Percentiles rank a stretch among this genome's conserved stretches.
Evolutionary conservation across 192 early-diverging fungal species (phyloP).

Genomic region (Linnemannia exigua): DNA sequence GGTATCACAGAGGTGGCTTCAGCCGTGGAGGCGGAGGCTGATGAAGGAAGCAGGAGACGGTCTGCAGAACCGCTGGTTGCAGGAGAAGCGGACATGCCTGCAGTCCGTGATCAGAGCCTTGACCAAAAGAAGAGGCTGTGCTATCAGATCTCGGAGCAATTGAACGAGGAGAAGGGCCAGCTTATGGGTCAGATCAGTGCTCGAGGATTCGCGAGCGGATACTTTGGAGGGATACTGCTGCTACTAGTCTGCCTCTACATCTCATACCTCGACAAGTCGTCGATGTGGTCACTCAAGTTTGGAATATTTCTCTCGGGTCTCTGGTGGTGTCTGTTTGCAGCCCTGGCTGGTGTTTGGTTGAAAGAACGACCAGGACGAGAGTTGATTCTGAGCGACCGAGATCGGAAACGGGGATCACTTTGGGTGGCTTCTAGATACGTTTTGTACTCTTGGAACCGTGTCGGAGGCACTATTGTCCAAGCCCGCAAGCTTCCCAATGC

Average conservation of each 20-base stretch:
- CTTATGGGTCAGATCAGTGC: slow-evolving; percentile 61
- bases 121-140: slow-evolving; percentile 14
- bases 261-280: slow-evolving; percentile 44
- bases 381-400: slow-evolving; percentile 40
- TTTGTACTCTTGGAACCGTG: slow-evolving; percentile 54
- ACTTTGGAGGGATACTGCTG: slow-evolving; percentile 63
- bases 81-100: neutral
- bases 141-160: slow-evolving; percentile 18
- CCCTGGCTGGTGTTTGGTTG: slow-evolving; percentile 57
- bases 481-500: slow-evolving; percentile 64
- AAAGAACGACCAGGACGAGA: slow-evolving; percentile 62
- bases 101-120: neutral
- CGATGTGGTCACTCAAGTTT: slow-evolving; percentile 57
- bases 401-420: slow-evolving; percentile 30
- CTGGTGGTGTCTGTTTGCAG: slow-evolving; percentile 67
- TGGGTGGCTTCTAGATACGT: slow-evolving; percentile 49
- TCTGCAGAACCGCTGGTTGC: neutral
- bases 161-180: slow-evolving; percentile 45
- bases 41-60: neutral
- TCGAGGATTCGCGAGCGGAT: slow-evolving; percentile 59
- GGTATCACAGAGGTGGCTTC: neutral
- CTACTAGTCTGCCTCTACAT: slow-evolving; percentile 60
- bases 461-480: slow-evolving; percentile 58
- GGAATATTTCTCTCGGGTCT: slow-evolving; percentile 63
- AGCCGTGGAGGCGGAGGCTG: neutral